Percentiles rank a stretch among this genome's conserved stretches.
phyloP scores from a whole-genome alignment of 108 stramenopile species.

The Parietichytrium sp. region DNA sequence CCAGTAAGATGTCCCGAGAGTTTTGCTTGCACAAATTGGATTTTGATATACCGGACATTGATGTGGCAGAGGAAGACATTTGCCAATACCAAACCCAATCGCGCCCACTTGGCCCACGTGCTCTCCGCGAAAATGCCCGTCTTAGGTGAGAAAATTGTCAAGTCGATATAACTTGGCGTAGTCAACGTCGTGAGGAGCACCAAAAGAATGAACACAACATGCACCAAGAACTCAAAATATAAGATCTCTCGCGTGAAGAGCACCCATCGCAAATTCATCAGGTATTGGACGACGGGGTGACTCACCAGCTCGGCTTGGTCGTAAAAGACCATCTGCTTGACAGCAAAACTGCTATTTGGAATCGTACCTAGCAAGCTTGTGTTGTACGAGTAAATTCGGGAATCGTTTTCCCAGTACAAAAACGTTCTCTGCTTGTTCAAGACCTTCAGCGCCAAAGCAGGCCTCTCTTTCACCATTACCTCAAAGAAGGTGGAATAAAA shows the following conservation, averaged over 20 bases:
- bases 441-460: background rate
- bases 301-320: constrained; percentile 8
- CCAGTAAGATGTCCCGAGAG: background rate
- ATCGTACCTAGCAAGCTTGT: background rate
- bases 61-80: background rate
- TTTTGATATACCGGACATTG: background rate
- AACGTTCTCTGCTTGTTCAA: constrained; percentile 19
- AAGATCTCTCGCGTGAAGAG: constrained; percentile 25
- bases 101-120: background rate
- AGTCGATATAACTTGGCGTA: too few relatives aligned
- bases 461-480: background rate
- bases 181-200: background rate
- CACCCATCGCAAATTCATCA: background rate
- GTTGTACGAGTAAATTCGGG: constrained; percentile 25
- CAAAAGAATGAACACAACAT: background rate
- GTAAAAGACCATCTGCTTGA: constrained; percentile 18
- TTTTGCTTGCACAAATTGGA: constrained; percentile 9
- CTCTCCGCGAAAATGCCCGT: background rate
- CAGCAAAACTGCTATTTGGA: constrained; percentile 7
- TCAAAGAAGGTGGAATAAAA: constrained; percentile 16
- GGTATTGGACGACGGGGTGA: constrained; percentile 12
- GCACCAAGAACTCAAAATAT: constrained; percentile 37
- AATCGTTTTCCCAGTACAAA: constrained; percentile 16
- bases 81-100: background rate
- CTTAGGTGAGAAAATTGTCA: too few relatives aligned